phyloP scores from a whole-genome alignment of 495 filamentous ascomycete genomes.

The Hypoxylon perforatum region DNA sequence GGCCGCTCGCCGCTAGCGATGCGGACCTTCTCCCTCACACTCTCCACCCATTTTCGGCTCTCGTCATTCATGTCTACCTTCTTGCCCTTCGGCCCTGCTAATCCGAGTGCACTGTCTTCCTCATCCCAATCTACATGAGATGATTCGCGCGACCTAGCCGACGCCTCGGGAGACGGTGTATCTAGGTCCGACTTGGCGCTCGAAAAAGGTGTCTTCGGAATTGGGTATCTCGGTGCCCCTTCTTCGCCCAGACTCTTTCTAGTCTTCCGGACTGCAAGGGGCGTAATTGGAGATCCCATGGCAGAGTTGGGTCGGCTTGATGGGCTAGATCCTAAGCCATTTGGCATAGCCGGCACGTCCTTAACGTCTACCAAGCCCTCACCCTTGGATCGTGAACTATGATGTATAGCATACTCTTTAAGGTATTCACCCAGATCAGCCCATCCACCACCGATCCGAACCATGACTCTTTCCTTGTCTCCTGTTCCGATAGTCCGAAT shows the following conservation, averaged over 20 bases:
- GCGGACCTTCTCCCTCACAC: conserved; percentile 73
- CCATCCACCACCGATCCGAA: conserved; percentile 96
- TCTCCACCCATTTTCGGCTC: conserved; percentile 77
- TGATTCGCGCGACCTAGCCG: conserved; percentile 55
- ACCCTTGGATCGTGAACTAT: conserved; percentile 69
- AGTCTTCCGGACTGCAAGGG: conserved; percentile 61
- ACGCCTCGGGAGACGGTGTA: conserved; percentile 49
- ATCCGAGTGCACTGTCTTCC: conserved; percentile 66
- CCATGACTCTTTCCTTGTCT: conserved; percentile 93
- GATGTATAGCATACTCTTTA: conserved; percentile 91
- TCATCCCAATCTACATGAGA: conserved; percentile 64
- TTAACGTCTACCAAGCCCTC: conserved; percentile 68
- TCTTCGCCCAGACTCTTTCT: conserved; percentile 53
- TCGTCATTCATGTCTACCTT: conserved; percentile 69
- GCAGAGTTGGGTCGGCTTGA: conserved; percentile 53
- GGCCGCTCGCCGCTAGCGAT: conserved; percentile 61
- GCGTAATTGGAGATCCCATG: conserved; percentile 51
- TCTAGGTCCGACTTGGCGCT: conserved; percentile 31
- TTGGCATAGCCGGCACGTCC: conserved; percentile 55
- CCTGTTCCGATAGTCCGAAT: conserved; percentile 91
- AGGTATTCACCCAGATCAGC: conserved; percentile 94
- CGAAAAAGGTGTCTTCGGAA: conserved; percentile 54
- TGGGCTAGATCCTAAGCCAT: conserved; percentile 52
- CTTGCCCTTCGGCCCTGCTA: conserved; percentile 71
- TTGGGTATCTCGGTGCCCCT: conserved; percentile 36